These are phyloP conservation scores for Mercurialis annua DNA, from an alignment of 345 rosid genomes.

Conservation along the genomic window DNA sequence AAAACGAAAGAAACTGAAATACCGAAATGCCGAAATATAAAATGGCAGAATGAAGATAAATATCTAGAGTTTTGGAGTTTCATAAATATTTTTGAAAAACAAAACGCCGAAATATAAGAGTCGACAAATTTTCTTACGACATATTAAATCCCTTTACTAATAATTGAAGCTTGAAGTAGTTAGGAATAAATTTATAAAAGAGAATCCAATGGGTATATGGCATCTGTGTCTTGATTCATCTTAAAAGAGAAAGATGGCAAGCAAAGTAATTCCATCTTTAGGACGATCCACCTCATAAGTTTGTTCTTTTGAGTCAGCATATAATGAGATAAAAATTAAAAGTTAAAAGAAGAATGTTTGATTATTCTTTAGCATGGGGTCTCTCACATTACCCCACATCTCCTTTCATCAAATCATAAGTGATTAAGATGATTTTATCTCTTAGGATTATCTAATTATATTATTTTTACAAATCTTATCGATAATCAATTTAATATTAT, in stretches of 20 bases:
- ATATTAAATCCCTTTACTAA: too few relatives aligned
- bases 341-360: neutral
- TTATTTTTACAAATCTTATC: too few relatives aligned
- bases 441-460: too few relatives aligned
- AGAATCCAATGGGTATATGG: neutral
- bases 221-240: neutral
- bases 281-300: neutral
- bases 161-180: neutral
- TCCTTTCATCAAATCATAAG: neutral
- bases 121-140: too few relatives aligned
- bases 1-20: too few relatives aligned
- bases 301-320: constrained; percentile 8
- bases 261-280: neutral
- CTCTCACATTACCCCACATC: constrained; percentile 1
- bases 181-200: neutral
- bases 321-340: neutral
- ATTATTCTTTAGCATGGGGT: neutral
- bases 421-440: neutral
- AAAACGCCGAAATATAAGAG: too few relatives aligned
- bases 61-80: too few relatives aligned
- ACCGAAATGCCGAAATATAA: too few relatives aligned
- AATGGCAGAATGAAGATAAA: too few relatives aligned
- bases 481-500: too few relatives aligned
- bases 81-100: too few relatives aligned
- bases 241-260: neutral